Base-by-base conservation (phyloP, 169 alveolate species). In the Toxoplasma gondii region DNA sequence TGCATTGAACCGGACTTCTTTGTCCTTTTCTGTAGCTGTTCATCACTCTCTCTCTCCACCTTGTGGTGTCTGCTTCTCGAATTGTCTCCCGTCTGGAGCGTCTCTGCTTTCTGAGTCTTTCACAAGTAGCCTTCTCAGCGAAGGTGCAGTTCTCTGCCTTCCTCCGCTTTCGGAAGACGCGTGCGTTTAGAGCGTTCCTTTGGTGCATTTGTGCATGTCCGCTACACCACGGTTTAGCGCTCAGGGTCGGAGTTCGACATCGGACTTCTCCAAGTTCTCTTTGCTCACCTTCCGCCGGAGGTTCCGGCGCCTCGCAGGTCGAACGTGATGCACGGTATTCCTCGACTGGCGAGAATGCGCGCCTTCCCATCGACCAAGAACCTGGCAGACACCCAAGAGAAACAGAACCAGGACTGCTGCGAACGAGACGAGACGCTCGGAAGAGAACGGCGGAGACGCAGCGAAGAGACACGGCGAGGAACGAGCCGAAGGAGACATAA, bases 261-360 rank as follows among this genome's bases (percentile, higher is more conserved):
- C 12, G 22, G 58, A 49, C 4, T 7, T 49, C 12, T 49, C 58
- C 58, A 12, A 7, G 7, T 64, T 64, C 74, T 64, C 74, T 7
- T 16, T 19, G 24, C 74, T 19, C 70, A 94, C 96, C 96, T 58
- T 36, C 97, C 97, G 0, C 96, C 64, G 27, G 97, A 96, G 34
- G 80, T 44, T 36, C 94, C 94, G 58, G 94, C 96, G 12, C 97
- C 97, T 36, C 97, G 91, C 36, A 94, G 96, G 91, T 96, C 97
- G 81, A 96, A 96, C 41, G 96, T 92, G 4, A 96, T 78, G 22
- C 92, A 87, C 49, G 94, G 94, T 45, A 94, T 9, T n/a, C 96
- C 96, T 7, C 88, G 44, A 29, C 58, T 58, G 16, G 87, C 92
- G 45, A 83, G 43, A 16, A 92, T 80, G 7, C 78, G 93, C 67